Evolutionary conservation across 768 basidiomycete species (phyloP).

Genomic region (Leccinum ochraceum): DNA sequence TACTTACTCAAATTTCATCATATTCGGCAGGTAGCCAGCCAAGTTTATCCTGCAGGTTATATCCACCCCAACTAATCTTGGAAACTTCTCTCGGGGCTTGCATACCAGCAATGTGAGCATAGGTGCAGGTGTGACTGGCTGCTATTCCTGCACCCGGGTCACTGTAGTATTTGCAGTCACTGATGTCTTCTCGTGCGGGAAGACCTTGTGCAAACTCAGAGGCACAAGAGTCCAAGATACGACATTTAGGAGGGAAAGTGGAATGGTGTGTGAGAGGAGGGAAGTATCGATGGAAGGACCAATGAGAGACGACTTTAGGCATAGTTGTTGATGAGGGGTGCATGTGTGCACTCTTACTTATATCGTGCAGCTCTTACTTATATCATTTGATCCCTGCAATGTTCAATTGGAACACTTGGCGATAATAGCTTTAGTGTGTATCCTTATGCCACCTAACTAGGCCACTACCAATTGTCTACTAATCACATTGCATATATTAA

Average conservation of each 20-base stretch:
- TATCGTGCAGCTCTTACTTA: no score
- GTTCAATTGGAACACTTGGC: no score
- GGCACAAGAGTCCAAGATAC: background rate
- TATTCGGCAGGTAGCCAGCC: background rate
- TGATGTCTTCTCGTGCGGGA: background rate
- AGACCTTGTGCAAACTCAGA: background rate
- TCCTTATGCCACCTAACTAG: no score
- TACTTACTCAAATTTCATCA: background rate
- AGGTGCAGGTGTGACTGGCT: background rate
- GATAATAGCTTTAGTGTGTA: no score
- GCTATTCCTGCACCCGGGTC: background rate
- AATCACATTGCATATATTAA: no score
- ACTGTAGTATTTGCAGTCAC: background rate
- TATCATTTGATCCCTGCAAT: no score
- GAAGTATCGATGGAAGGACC: background rate
- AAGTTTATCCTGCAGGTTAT: background rate
- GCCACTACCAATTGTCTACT: no score
- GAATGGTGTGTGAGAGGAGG: background rate
- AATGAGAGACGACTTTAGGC: background rate
- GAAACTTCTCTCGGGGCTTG: background rate
- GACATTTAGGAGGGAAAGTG: background rate
- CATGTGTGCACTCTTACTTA: no score
- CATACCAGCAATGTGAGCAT: background rate
- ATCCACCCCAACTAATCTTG: background rate
- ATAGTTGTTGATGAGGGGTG: background rate